Evolutionary conservation across 768 basidiomycete species (phyloP), one percentile per base, ranked within the genome.

Genomic region (Leccinum rimulosum): DNA sequence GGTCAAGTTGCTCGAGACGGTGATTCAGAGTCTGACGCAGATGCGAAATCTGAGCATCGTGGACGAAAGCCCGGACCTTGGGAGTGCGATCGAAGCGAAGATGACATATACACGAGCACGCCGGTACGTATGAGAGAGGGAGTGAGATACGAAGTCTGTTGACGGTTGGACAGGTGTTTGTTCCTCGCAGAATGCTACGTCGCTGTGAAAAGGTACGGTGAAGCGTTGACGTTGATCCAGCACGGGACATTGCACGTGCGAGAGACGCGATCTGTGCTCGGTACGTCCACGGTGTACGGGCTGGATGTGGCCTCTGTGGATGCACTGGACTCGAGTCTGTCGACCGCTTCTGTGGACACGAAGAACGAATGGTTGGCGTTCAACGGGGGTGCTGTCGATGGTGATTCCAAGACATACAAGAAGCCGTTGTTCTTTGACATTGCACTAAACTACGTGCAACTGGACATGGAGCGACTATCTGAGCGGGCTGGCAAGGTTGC

Each of bases 391-490:
- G 75, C 79, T 6, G 65, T 75, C 35, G 71, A 77, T 12, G 69
- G 70, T 0, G 78, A 82, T 51, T 68, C 77, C 52, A 79, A 80
- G 66, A 72, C 78, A 40, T 77, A 86, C 68, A 86, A 88, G 76
- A 96, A 96, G 69, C 92, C 93, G 15, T 67, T 93, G 43, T 97
- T 98, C 78, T 97, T 95, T 74, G 92, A 97, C 70, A 89, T 93
- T 61, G 95, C 93, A 17, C 84, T 95, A 66, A 97, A 96, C 74
- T 97, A 96, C 68, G 87, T 93, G 56, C 85, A 90, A 62, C 73
- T 94, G 59, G 91, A 95, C 66, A 88, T 95, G 85, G 89, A 91
- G 49, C 76, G 83, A 53, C 73, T 97, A 58, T 75, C 85, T 66
- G 82, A 80, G 58, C 78, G 88, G 17, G 90, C 88, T 3, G 93